phyloP scores from a whole-genome alignment of 805 yeast genomes.

The Pichia thaimueangensis region DNA sequence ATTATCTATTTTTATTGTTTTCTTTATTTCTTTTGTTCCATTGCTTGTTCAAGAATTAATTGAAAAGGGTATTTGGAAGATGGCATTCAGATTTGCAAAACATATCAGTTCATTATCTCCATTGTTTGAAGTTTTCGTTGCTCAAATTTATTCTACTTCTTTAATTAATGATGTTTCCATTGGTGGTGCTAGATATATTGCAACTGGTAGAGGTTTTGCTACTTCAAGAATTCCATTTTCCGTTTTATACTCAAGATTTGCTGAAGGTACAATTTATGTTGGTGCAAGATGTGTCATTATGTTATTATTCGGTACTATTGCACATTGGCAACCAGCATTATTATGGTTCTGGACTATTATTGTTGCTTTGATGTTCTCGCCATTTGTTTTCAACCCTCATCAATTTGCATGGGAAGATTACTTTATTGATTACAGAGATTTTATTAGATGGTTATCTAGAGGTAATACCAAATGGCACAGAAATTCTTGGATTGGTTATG shows the following conservation, averaged over 20 bases:
- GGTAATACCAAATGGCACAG: slow-evolving; percentile 87
- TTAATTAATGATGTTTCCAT: slow-evolving; percentile 64
- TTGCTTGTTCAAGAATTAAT: slow-evolving; percentile 72
- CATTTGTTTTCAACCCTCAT: slow-evolving; percentile 95
- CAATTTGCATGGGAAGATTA: slow-evolving; percentile 95
- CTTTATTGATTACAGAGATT: slow-evolving; percentile 94
- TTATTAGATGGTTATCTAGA: slow-evolving; percentile 84
- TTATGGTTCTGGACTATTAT: slow-evolving; percentile 97
- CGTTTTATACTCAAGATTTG: slow-evolving; percentile 68
- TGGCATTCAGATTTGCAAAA: slow-evolving; percentile 59
- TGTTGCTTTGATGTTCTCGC: slow-evolving; percentile 82
- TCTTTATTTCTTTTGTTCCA: slow-evolving; percentile 75
- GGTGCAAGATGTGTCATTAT: slow-evolving; percentile 75
- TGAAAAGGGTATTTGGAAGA: slow-evolving; percentile 77
- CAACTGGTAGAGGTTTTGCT: slow-evolving; percentile 85
- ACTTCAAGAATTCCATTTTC: slow-evolving; percentile 75
- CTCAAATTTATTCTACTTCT: slow-evolving; percentile 71
- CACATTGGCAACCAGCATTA: slow-evolving; percentile 89
- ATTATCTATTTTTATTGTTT: slow-evolving; percentile 73
- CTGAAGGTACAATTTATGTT: slow-evolving; percentile 76
- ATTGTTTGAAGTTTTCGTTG: slow-evolving; percentile 76
- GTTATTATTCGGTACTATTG: slow-evolving; percentile 64
- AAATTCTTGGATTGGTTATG: slow-evolving; percentile 83
- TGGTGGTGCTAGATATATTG: slow-evolving; percentile 84
- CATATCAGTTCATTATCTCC: slow-evolving; percentile 71